Conservation (phyloP, 2,329 filamentous ascomycete species). For the Daldinia eschscholtzii region DNA sequence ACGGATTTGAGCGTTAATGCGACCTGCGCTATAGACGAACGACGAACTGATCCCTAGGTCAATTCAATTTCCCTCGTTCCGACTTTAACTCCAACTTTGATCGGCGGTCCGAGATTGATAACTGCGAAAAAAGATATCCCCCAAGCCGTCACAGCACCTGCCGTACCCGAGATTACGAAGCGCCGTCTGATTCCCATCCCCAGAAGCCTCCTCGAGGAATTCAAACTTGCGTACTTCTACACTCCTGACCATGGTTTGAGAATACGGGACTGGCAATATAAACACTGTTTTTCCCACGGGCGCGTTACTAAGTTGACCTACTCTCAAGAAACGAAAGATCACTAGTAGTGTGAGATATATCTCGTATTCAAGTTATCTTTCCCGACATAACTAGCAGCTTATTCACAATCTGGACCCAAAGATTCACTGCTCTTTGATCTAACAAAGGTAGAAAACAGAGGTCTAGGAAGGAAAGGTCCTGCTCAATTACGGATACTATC, state of each 20-base stretch:
- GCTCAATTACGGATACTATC: not conserved
- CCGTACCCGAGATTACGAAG: not conserved
- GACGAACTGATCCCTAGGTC: constrained; percentile 2
- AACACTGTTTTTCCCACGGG: not conserved
- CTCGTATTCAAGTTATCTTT: not conserved
- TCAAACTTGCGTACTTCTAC: not conserved
- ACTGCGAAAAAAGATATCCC: not conserved
- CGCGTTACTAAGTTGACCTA: not conserved
- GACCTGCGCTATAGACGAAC: constrained; percentile 6
- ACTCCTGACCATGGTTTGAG: constrained; percentile 5
- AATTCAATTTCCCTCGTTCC: not conserved
- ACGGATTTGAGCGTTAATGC: constrained; percentile 6
- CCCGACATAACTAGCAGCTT: not conserved
- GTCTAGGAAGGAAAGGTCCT: not conserved
- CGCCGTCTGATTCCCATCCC: not conserved
- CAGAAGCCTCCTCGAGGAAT: not conserved
- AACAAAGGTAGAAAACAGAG: not conserved
- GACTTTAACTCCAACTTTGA: not conserved
- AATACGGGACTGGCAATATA: not conserved
- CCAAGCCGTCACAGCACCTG: not conserved
- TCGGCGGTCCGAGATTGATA: not conserved
- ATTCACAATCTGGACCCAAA: not conserved
- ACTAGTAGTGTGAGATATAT: not conserved
- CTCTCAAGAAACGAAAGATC: not conserved
- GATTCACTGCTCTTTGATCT: not conserved